Base-by-base conservation (phyloP, 306 rosid genomes). In the Medicago lupulina region DNA sequence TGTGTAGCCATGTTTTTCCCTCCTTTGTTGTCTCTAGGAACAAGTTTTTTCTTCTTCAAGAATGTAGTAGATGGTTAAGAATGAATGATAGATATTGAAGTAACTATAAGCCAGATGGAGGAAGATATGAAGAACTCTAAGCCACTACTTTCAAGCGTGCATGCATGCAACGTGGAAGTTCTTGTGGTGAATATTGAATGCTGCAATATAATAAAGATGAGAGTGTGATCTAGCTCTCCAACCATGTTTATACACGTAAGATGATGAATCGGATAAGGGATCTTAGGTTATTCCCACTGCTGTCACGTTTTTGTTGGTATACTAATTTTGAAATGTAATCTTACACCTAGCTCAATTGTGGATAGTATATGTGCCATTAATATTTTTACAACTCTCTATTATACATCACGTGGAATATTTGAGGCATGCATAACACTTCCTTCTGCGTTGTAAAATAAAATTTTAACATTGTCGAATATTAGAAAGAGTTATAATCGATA, bases 161-260 rank as follows among this genome's bases (percentile, higher is more conserved):
- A n/a, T n/a, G 44, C 68, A 6, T 4, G 18, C 47, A 78, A 80
- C 70, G 63, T 64, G 43, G 59, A 81, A 78, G 62, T 76, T 79
- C 43, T 44, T 85, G 96, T 87, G 96, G 97, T 81, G 76, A 71
- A 76, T 46, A 79, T 86, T 79, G 71, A 51, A 47, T 51, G 58
- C 75, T 79, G 81, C 80, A 9, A 41, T 44, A 31, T 67, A 34
- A 71, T 57, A 70, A 58, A 68, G 96, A 95, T 95, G 79, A 83
- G 92, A 80, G 19, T 71, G 44, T 73, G 78, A 95, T 95, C 91
- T 90, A n/a, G 9, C 41, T 73, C 82, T 73, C 97, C 97, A 95
- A 95, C 86, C 61, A 75, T 4, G 9, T 46, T 0, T 59, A 0
- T 83, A 67, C 98, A 90, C 91, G 93, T 90, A 85, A 59, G 38